Base-by-base conservation (phyloP, 2,329 filamentous ascomycete species). In the Neonectria sp. region DNA sequence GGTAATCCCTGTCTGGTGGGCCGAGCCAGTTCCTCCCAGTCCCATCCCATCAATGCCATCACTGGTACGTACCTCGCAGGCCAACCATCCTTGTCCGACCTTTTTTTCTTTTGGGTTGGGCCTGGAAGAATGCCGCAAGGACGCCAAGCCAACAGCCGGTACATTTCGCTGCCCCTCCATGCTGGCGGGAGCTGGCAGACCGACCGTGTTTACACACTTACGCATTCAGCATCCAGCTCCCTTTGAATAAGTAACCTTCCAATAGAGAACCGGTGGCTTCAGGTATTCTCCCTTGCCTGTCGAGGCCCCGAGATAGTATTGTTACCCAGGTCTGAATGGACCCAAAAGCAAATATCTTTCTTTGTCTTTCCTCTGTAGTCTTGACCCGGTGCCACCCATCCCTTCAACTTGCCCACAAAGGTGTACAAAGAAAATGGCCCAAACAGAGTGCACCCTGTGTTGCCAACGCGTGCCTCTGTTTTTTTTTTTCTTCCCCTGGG, bases 401-500 rank as follows among this genome's bases (percentile, higher is more conserved):
- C 51, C 51, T 53, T 33, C 29, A 35, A 33, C 51, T 53, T 17
- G 51, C 31, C 51, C 31, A 53, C 51, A 53, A 53, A 53, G 51
- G 51, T 53, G 33, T 53, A 53, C 51, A 53, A 53, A 53, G 31
- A 53, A 52, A 53, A 53, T 35, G 51, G 31, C 51, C 51, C 31
- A 53, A 53, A 21, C 29, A 21, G 6, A 35, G 51, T 25, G 51
- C 51, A 53, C 51, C 29, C 27, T 35, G 27, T 31, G 29, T 9
- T 53, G n/a, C 31, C 51, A 53, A 53, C 46, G 55, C 56, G 45
- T 63, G 37, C 48, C 55, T 60, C 49, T 60, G 55, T 55, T 60
- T 64, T 60, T 60, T n/a, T 65, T 60, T 52, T 40, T 21, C 21
- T 21, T 21, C 21, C 21, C 21, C 29, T 48, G 33, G 40, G 40